Evolutionary conservation across 2,329 filamentous ascomycete species (phyloP), one percentile per base, ranked within the genome.

Genomic region (Scedosporium aurantiacum): DNA sequence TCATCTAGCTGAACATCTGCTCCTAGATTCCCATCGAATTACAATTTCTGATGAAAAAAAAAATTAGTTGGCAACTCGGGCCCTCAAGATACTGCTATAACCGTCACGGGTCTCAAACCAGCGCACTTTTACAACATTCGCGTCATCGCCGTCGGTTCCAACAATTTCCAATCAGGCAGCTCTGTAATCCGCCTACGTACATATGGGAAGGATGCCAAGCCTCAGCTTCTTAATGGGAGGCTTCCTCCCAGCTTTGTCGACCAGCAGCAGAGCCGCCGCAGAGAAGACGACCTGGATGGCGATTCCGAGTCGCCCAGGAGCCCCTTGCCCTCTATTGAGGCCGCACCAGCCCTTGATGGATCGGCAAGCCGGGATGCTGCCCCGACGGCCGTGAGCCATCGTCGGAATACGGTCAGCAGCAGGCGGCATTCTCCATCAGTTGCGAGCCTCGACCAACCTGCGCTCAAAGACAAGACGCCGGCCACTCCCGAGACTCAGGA

Each of bases 111-210:
- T 45, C 79, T 99, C 6, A 87, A 88, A 67, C 91, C 94, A 0
- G 86, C 88, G 65, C 89, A 90, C 68, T 95, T 92, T 69, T 97
- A 97, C 75, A 95, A 96, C 66, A 87, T 99, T 28, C 88, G 93
- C 63, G 90, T 97, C 60, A 89, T 97, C 66, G 91, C 93, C 45
- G 88, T 97, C 60, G 96, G 93, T 57, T 84, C 88, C 32, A 91
- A 92, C 67, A 95, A 94, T 72, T 97, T 97, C 68, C 91, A 96
- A 70, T 91, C 92, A 0, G 89, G 90, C 43, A 97, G 94, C 72
- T 82, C 85, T 4, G 85, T 95, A 43, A 86, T 97, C 65, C 88
- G 94, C 61, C 79, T 99, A 61, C 84, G 89, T 67, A 97, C 94
- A 56, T 86, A 82, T 71, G 82, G 78, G 70, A 79, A 77, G 66